Base-by-base conservation (phyloP, 345 rosid genomes). In the Eucalyptus polyanthemos region DNA sequence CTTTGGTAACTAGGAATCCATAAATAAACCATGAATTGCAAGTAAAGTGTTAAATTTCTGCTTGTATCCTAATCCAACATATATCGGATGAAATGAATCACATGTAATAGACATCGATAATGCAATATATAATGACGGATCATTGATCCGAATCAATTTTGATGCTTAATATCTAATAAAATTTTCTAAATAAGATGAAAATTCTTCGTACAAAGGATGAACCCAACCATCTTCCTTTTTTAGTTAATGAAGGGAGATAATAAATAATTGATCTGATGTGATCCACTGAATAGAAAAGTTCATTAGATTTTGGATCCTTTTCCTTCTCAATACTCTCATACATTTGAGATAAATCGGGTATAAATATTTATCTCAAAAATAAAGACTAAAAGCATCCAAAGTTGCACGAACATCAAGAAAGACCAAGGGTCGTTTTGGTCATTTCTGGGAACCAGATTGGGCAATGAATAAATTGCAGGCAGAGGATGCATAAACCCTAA, bases 101-200 rank as follows among this genome's bases (percentile, higher is more conserved):
- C 14, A 34, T 69, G 24, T 7, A 8, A 21, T 53, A 21, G 58
- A 4, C 11, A 72, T 34, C 14, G 0, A 29, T 62, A 29, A 27
- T 29, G 9, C 4, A 12, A 13, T 4, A 29, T 62, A 13, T 27
- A 13, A 62, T 5, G 5, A 6, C 0, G 1, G 14, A 76, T 76
- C 5, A 6, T 12, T 21, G 8, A 76, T 7, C 4, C 29, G 6
- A 40, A 2, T 76, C 29, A 22, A 76, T 76, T 76, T 40, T 6
- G 15, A 40, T 21, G 0, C 3, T 37, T 2, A 1, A 0, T 11
- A 3, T 12, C 0, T 1, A 6, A 65, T 65, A 15, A n/a, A n/a
- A 14, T 65, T 65, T n/a, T 31, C 5, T n/a, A n/a, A 9, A 7
- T 65, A n/a, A n/a, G 10, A 65, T 14, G 11, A n/a, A 65, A 14